Evolutionary conservation across 1,284 basidiomycete species (phyloP), one percentile per base, ranked within the genome.

Genomic region (Xerocomus nothofagi): DNA sequence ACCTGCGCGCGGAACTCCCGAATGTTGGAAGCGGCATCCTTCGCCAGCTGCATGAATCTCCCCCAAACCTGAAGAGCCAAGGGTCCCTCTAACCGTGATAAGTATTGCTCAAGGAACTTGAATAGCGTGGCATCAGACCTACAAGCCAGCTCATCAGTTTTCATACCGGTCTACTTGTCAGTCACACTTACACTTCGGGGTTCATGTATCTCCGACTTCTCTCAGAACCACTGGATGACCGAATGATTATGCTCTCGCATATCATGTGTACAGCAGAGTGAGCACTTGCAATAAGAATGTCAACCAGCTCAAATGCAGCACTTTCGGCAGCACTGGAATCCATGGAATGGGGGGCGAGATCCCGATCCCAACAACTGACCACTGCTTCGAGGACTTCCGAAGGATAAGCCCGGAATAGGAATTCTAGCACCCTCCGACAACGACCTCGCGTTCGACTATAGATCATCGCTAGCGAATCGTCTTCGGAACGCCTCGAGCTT

Each of bases 1-100:
- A 88, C 78, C 54, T 91, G 86, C 0, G 75, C 60, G 55, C 84
- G 86, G 72, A 84, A 82, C 44, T 86, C 79, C 53, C 81, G 75
- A 41, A 82, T 69, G 57, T 75, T 78, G 44, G 76, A 76, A 11
- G 83, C 70, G 17, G 95, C 70, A 26, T 98, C 95, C 63, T 90
- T 93, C 9, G 86, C 82, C 29, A 98, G 76, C 30, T 86, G 79
- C 54, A 92, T 75, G 61, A 88, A 86, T 17, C 89, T 80, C 45
- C 74, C 73, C 95, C 96, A 98, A 7, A 98, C 90, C 71, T 98
- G 96, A 5, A 93, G 76, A 2, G 92, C 93, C 18, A 95, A 75
- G 0, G 93, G 89, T 2, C 91, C 91, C 67, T 98, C 95, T 40
- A 99, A 71, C 6, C 86, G 81, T 18, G 72, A 71, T n/a, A 97